Evolutionary conservation across 2,329 filamentous ascomycete genomes (phyloP), one percentile per base, ranked within the genome.

Genomic region (Trichoderma lentiforme): DNA sequence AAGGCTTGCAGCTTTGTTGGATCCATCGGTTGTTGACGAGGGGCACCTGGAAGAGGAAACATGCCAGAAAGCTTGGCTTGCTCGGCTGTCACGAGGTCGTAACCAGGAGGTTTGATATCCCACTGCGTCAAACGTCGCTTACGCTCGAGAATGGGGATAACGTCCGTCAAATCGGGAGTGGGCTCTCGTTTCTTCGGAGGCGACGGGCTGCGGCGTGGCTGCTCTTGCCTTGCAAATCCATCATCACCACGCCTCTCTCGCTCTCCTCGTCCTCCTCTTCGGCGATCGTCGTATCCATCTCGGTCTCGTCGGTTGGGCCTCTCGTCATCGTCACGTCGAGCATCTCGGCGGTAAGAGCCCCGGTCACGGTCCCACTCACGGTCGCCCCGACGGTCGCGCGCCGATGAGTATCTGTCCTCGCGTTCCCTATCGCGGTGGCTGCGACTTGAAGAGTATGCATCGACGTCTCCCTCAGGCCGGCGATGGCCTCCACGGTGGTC

Each of bases 41-140:
- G 96, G 73, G 96, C 96, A 75, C 96, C 96, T 4, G 96, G 96
- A 60, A 99, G 89, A 73, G 97, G 95, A 85, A 99, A 99, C 96
- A 99, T 98, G 85, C 95, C 92, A 76, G 97, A 99, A 58, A 99
- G 88, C 86, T 99, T 99, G 65, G 96, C 97, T 82, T 99, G 97
- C 82, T 99, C 97, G 26, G 96, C 94, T 3, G 96, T 98, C 75
- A 99, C 95, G 82, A 96, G 97, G 80, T 99, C 97, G 79, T 99
- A 99, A 58, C 96, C 95, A 18, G 94, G 93, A 6, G 96, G 96
- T 84, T 99, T 99, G 82, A 99, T 98, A 81, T 99, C 97, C 96
- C 96, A 99, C 82, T 99, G 97, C 43, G 95, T 98, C 86, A 99
- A 85, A 73, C 96, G 92, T 76, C 97, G 92, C 86, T 95, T 96